Evolutionary conservation across 2,329 filamentous ascomycete species (phyloP), one percentile per base, ranked within the genome.

Genomic region (Trichophyton mentagrophytes): DNA sequence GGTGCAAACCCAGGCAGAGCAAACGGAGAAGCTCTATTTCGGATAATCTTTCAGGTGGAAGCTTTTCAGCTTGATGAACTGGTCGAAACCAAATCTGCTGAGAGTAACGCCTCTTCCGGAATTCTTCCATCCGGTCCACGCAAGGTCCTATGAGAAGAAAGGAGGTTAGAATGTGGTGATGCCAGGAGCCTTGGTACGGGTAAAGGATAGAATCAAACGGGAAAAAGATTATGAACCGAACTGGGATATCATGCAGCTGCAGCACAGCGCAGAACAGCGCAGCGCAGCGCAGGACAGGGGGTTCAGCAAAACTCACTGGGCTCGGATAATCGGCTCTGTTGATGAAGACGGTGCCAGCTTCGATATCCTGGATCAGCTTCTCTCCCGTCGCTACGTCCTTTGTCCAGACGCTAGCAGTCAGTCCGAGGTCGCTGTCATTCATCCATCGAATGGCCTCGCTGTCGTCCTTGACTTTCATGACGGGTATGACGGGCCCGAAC

Each of bases 101-200:
- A 97, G 77, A 8, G 91, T 96, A 67, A 91, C 87, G 22, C 92
- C 92, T 74, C 89, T 91, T 65, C 92, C 92, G 63, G 90, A 96
- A 72, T 96, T 90, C 79, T 97, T 97, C 90, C 90, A 96, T 9
- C 92, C 92, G 1, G 91, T 93, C 90, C 90, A 95, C n/a, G 90
- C 90, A 66, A 95, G 82, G 73, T 95, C 90, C 88, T 92, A 67
- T 62, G 58, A 69, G 62, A 67, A 67, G 67, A 63, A 59, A 68
- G 62, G 61, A 70, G 66, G 49, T 59, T 27, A 64, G 61, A 49
- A n/a, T 25, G 53, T 8, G 30, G 51, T 27, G 47, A 46, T 36
- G 13, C 13, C 49, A 25, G 13, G n/a, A 11, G 22, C 7, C 13
- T 25, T n/a, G 15, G 38, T 57, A 36, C 2, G 42, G 15, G 58